phyloP scores from a whole-genome alignment of 768 basidiomycete species.

The Suillus paluster region DNA sequence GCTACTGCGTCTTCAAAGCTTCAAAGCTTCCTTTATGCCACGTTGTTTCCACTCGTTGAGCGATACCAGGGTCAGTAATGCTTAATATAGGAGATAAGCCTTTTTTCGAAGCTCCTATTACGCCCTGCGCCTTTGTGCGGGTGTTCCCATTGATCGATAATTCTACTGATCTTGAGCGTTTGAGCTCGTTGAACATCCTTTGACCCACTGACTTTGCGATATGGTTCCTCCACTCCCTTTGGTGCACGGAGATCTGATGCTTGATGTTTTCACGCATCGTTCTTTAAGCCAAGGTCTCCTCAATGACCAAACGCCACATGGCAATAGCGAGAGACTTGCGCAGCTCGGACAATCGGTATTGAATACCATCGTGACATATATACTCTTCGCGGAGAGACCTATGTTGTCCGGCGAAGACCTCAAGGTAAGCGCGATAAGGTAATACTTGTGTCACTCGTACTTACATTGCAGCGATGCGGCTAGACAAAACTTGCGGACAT shows the following conservation, averaged over 20 bases:
- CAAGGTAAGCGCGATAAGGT: slow-evolving; percentile 40
- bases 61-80: neutral
- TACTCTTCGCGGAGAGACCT: slow-evolving; percentile 52
- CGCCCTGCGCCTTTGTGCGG: neutral
- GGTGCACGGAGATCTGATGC: slow-evolving; percentile 59
- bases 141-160: neutral
- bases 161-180: neutral
- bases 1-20: neutral
- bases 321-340: slow-evolving; percentile 57
- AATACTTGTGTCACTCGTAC: too few relatives aligned
- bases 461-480: neutral
- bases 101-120: slow-evolving; percentile 1
- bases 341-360: slow-evolving; percentile 59
- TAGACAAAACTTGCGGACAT: slow-evolving; percentile 18
- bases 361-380: slow-evolving; percentile 53
- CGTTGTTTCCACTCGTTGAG: neutral
- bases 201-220: neutral
- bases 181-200: neutral
- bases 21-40: neutral
- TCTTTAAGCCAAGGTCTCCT: slow-evolving; percentile 20
- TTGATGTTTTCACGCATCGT: slow-evolving; percentile 61
- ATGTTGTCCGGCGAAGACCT: slow-evolving; percentile 46
- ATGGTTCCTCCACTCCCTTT: slow-evolving; percentile 51
- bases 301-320: slow-evolving; percentile 30
- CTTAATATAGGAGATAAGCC: slow-evolving; percentile 1